Evolutionary conservation across 257 asterid genomes (phyloP), one percentile per base, ranked within the genome.

Genomic region (Leptodermis oblonga): DNA sequence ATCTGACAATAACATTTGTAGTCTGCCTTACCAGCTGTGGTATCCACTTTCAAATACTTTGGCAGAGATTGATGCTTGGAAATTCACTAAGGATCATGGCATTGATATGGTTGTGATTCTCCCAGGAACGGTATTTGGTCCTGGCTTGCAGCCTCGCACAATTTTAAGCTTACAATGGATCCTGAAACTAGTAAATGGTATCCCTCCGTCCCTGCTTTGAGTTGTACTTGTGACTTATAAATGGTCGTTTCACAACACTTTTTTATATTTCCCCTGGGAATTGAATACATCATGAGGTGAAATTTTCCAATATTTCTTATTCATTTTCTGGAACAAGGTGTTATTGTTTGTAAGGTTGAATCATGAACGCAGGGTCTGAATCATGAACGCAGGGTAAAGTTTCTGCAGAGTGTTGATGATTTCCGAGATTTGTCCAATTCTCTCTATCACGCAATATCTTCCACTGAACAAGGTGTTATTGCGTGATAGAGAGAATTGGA

Each of bases 1-100:
- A n/a, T n/a, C n/a, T n/a, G n/a, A n/a, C n/a, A n/a, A n/a, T n/a
- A n/a, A n/a, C n/a, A n/a, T n/a, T n/a, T n/a, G n/a, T n/a, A n/a
- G n/a, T n/a, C n/a, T n/a, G n/a, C n/a, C n/a, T n/a, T n/a, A n/a
- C n/a, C n/a, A 86, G 90, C 61, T 78, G 23, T 86, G 86, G 84
- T 78, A 86, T 80, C 58, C 63, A 13, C 80, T 84, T 33, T 75
- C 92, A 6, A 89, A 89, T 51, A 80, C 87, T 5, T 77, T 89
- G 83, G 96, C 96, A 7, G 92, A 89, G 83, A 76, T 70, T 66
- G 96, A 86, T 42, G 84, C 94, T 12, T 73, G 84, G 90, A 72
- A 79, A 42, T 86, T 87, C 46, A 72, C 79, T 0, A 73, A 79
- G 72, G 83, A 81, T 67, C 78, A 89, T 45, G 85, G 68, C 36